These are phyloP conservation scores for Fragosphaeria purpurea DNA, from an alignment of 2,329 filamentous ascomycete genomes.

Conservation along the genomic window DNA sequence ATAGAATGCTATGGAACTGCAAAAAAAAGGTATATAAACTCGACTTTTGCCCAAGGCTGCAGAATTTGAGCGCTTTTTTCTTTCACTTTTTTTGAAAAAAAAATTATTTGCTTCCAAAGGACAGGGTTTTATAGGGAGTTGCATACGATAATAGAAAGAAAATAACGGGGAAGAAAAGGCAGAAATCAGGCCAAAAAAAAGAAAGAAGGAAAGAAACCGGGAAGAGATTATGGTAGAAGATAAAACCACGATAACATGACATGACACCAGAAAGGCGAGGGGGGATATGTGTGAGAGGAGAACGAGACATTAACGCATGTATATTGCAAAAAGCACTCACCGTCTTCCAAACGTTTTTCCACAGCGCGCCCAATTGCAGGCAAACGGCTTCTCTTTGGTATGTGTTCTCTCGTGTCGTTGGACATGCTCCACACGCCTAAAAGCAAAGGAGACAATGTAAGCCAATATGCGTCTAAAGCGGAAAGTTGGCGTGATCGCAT, in stretches of 20 bases:
- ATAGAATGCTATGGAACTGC: no score
- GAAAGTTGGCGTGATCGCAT: constrained; percentile 6
- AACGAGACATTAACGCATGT: constrained; percentile 1
- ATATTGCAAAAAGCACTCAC: constrained; percentile 30
- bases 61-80: no score
- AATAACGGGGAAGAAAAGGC: no score
- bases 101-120: no score
- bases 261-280: not conserved
- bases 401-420: constrained; percentile 55
- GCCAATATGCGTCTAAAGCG: constrained; percentile 23
- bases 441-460: constrained; percentile 28
- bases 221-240: not conserved
- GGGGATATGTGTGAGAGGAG: constrained; percentile 7
- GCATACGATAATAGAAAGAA: no score
- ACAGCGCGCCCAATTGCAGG: constrained; percentile 48
- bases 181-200: no score
- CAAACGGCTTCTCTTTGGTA: constrained; percentile 56
- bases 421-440: constrained; percentile 54
- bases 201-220: not conserved
- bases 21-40: no score
- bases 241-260: not conserved
- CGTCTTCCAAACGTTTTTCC: constrained; percentile 53
- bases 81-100: no score
- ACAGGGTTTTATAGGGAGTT: no score
- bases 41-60: no score